These are phyloP conservation scores for Pseudocercospora pini-densiflorae DNA, from an alignment of 2,329 filamentous ascomycete species.

Conservation along the genomic window DNA sequence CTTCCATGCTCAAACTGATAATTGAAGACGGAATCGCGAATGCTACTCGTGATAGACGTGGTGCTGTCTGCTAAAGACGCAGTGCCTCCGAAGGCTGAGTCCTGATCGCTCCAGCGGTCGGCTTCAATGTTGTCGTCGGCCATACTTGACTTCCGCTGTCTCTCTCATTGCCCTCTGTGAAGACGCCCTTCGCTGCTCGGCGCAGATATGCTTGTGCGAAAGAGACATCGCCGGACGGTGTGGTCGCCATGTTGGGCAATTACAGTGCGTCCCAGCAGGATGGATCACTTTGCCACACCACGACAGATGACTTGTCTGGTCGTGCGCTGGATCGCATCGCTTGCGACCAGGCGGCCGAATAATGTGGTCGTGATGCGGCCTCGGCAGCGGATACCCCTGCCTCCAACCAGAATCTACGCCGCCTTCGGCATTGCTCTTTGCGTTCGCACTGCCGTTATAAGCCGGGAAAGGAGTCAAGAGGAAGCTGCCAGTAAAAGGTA, in stretches of 20 bases:
- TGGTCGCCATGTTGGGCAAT: neutral
- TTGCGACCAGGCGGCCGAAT: neutral
- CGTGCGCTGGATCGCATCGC: slow-evolving; percentile 1
- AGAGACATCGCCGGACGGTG: neutral
- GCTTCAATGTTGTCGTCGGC: slow-evolving; percentile 7
- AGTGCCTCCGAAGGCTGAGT: slow-evolving; percentile 3
- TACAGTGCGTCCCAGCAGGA: neutral
- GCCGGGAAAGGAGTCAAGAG: neutral
- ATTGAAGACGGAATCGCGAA: slow-evolving; percentile 16
- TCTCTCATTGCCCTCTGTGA: neutral
- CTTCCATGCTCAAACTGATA: slow-evolving; percentile 27
- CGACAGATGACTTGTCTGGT: slow-evolving; percentile 7
- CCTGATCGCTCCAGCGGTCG: slow-evolving; percentile 10
- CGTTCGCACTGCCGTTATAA: neutral
- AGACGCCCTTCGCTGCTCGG: neutral
- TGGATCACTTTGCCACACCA: slow-evolving; percentile 6
- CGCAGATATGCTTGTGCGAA: neutral
- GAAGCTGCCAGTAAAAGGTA: too few relatives aligned
- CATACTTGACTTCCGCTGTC: neutral
- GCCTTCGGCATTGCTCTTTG: neutral
- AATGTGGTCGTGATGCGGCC: neutral
- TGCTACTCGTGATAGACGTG: slow-evolving; percentile 25
- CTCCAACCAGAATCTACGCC: neutral
- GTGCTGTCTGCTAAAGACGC: slow-evolving; percentile 29
- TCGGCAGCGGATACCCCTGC: neutral